These are phyloP conservation scores for Gossypium davidsonii DNA, from an alignment of 441 rosid genomes.

Conservation along the genomic window DNA sequence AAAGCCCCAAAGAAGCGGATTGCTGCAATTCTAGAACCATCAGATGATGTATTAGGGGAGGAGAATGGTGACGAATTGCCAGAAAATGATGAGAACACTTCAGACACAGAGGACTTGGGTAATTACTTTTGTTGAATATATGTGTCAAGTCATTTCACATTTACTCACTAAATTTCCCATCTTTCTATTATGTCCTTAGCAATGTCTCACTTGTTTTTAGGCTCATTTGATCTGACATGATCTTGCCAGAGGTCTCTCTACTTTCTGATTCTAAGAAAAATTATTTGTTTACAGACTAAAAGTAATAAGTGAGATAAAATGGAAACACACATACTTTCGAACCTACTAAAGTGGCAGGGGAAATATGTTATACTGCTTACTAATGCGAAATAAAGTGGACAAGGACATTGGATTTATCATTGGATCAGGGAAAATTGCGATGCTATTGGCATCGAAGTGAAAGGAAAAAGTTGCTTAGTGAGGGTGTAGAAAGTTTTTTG, in stretches of 20 bases:
- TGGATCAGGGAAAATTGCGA: neutral
- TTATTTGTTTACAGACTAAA: neutral
- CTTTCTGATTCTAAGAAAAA: neutral
- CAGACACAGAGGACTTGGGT: constrained; percentile 68
- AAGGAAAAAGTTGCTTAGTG: neutral
- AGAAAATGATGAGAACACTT: constrained; percentile 55
- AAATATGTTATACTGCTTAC: neutral
- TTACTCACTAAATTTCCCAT: neutral
- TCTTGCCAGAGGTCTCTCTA: neutral
- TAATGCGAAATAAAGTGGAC: neutral
- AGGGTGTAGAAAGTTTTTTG: neutral
- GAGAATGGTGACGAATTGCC: constrained; percentile 49
- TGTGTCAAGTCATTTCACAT: neutral
- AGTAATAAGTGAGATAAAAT: neutral
- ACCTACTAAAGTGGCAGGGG: neutral
- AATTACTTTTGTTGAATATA: constrained; percentile 13
- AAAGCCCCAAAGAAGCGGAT: constrained; percentile 78
- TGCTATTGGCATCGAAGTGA: neutral
- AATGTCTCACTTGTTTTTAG: neutral
- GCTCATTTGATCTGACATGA: neutral
- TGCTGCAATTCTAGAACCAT: constrained; percentile 74
- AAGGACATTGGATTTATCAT: neutral
- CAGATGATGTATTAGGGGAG: constrained; percentile 50
- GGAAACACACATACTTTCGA: neutral
- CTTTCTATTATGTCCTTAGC: neutral